These are phyloP conservation scores for Sporothrix globosa DNA, from an alignment of 2,329 filamentous ascomycete genomes.

Conservation along the genomic window DNA sequence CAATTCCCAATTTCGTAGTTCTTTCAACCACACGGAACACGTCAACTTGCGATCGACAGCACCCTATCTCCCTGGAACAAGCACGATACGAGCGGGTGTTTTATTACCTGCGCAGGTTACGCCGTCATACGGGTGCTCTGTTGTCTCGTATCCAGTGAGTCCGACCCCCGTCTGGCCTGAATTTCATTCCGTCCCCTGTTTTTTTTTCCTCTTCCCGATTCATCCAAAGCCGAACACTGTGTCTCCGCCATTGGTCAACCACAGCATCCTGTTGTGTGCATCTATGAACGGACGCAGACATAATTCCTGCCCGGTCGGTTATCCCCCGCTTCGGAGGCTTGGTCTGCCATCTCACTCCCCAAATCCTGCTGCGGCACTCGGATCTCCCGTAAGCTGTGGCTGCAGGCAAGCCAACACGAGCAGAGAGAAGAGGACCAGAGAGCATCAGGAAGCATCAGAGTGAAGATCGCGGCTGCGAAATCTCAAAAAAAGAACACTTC, in stretches of 20 bases:
- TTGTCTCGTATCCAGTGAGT: conserved; percentile 17
- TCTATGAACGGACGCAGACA: not conserved
- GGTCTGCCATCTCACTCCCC: not conserved
- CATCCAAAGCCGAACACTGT: not conserved
- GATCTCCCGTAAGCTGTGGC: not conserved
- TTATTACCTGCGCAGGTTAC: not conserved
- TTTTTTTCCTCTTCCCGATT: conserved; percentile 4
- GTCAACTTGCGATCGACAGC: conserved; percentile 18
- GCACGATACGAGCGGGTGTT: conserved; percentile 2
- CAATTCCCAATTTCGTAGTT: not conserved
- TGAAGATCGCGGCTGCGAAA: not conserved
- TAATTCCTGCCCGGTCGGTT: not conserved
- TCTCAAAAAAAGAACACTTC: conserved; percentile 7
- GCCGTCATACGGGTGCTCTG: not conserved
- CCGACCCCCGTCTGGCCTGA: not conserved
- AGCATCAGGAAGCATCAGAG: not conserved
- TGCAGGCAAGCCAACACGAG: not conserved
- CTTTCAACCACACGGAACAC: not conserved
- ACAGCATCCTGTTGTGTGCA: not conserved
- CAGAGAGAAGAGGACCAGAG: not conserved
- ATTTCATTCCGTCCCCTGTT: not conserved
- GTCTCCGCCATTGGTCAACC: conserved; percentile 8
- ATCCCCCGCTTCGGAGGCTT: conserved; percentile 10
- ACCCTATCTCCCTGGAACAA: conserved; percentile 10
- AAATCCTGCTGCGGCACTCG: conserved; percentile 7